phyloP scores from a whole-genome alignment of 768 basidiomycete genomes.

The Suillus placidus region DNA sequence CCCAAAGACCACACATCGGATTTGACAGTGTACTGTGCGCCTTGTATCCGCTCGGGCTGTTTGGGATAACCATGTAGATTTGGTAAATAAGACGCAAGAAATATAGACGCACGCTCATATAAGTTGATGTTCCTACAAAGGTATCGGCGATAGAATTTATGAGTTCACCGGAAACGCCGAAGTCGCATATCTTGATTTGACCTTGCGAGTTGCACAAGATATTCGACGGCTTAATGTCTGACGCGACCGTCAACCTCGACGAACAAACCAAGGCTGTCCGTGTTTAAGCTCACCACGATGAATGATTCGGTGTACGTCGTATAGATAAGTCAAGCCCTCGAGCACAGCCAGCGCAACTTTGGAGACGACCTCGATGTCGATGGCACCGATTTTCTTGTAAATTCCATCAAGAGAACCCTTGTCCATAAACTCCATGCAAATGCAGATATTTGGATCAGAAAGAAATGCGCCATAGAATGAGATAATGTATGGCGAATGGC shows the following conservation, averaged over 20 bases:
- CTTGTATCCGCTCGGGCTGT: slow-evolving; percentile 99
- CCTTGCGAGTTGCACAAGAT: slow-evolving; percentile 93
- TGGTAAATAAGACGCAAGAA: slow-evolving; percentile 16
- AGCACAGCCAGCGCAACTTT: slow-evolving; percentile 95
- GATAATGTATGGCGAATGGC: slow-evolving; percentile 90
- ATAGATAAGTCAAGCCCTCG: slow-evolving; percentile 94
- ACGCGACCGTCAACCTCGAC: slow-evolving; percentile 20
- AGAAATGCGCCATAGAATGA: slow-evolving; percentile 98
- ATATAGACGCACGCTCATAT: slow-evolving; percentile 87
- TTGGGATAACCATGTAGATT: slow-evolving; percentile 17
- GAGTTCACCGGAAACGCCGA: slow-evolving; percentile 97
- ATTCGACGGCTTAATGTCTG: slow-evolving; percentile 99
- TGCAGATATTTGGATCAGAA: slow-evolving; percentile 97
- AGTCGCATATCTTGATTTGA: slow-evolving; percentile 99
- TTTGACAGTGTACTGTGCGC: slow-evolving; percentile 97
- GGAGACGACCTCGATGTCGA: slow-evolving; percentile 90
- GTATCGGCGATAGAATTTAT: slow-evolving; percentile 99
- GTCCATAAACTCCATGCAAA: slow-evolving; percentile 98
- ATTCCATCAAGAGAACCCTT: slow-evolving; percentile 93
- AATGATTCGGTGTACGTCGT: slow-evolving; percentile 97
- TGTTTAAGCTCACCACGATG: slow-evolving; percentile 79
- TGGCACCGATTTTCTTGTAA: slow-evolving; percentile 93
- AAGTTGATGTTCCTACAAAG: slow-evolving; percentile 97
- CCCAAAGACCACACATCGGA: slow-evolving; percentile 99
- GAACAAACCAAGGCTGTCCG: neutral